Conservation (phyloP, 257 asterid species). For the Asclepias syriaca region DNA sequence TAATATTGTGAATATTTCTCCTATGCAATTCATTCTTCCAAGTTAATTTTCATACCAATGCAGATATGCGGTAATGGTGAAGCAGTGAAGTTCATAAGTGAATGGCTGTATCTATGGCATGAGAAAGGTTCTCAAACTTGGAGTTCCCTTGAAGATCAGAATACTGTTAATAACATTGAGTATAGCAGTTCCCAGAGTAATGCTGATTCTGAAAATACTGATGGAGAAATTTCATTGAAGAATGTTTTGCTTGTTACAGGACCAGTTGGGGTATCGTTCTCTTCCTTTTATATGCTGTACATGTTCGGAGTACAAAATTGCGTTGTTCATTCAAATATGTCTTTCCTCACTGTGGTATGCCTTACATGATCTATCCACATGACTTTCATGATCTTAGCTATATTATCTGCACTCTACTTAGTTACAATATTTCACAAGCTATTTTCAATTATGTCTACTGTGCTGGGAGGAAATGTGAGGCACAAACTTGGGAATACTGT, state of each 20-base stretch:
- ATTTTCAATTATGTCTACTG: neutral
- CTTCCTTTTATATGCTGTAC: neutral
- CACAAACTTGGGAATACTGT: neutral
- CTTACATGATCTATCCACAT: neutral
- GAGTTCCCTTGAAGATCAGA: conserved; percentile 31
- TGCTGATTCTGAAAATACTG: conserved; percentile 41
- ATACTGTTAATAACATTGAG: conserved; percentile 31
- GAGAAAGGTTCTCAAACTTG: conserved; percentile 43
- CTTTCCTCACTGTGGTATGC: neutral
- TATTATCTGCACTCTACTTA: neutral
- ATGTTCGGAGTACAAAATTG: neutral
- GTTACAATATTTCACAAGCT: neutral
- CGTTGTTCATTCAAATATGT: neutral
- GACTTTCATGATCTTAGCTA: neutral
- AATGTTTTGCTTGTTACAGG: conserved; percentile 88
- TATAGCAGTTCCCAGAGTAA: conserved; percentile 49
- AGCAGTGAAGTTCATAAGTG: conserved; percentile 60
- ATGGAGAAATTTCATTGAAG: conserved; percentile 59
- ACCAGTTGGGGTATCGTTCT: conserved; percentile 85
- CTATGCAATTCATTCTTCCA: neutral
- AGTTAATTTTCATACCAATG: neutral
- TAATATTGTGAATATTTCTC: conserved; percentile 8
- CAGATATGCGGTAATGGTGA: conserved; percentile 91
- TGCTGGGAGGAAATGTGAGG: neutral
- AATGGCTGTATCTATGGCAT: conserved; percentile 92